These are phyloP conservation scores for Amanita exitialis DNA, from an alignment of 768 basidiomycete species.

Conservation along the genomic window DNA sequence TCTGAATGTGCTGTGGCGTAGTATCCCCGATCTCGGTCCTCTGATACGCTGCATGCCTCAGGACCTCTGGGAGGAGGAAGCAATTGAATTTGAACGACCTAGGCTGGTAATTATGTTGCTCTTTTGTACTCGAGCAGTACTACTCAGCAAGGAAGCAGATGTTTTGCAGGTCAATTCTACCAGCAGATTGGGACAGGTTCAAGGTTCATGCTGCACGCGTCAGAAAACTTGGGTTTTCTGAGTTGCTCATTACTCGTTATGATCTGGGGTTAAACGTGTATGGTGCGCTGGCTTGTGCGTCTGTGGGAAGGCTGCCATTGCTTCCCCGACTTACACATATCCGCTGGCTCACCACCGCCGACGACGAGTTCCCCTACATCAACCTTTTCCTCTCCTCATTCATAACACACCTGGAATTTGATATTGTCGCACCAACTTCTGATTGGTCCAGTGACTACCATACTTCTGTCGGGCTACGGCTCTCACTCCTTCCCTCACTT, in stretches of 20 bases:
- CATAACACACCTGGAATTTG: not conserved
- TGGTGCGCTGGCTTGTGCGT: not conserved
- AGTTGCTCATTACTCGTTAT: not conserved
- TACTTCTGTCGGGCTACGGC: not conserved
- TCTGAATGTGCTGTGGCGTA: not conserved
- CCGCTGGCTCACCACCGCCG: not conserved
- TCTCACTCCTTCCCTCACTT: not conserved
- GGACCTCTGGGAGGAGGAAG: constrained; percentile 1
- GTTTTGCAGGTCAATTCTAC: not conserved
- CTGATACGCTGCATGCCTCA: constrained; percentile 3
- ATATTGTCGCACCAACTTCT: not conserved
- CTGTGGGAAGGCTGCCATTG: not conserved
- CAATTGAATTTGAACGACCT: not conserved
- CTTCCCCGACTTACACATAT: not conserved
- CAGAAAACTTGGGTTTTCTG: not conserved
- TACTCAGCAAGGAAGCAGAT: not conserved
- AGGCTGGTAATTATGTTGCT: not conserved
- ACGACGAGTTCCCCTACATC: not conserved
- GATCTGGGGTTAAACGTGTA: not conserved
- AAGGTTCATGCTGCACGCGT: not conserved
- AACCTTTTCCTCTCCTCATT: constrained; percentile 1
- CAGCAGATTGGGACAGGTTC: constrained; percentile 3
- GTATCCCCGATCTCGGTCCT: not conserved
- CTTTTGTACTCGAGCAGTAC: not conserved
- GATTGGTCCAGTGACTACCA: not conserved